Conservation (phyloP, 768 basidiomycete genomes). For the Lactarius akahatsu region DNA sequence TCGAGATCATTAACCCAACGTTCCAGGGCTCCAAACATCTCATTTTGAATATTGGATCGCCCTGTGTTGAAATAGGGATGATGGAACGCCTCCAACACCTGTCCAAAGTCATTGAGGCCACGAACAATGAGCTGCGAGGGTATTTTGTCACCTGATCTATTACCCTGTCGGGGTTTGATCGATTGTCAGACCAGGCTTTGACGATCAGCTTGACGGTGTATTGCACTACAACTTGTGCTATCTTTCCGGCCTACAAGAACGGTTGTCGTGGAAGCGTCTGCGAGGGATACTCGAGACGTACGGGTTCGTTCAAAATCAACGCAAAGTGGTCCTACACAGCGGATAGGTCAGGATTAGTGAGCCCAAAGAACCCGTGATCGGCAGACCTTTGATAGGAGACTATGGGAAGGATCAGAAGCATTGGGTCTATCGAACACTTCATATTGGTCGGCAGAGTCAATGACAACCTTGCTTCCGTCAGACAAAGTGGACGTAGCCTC, state of each 20-base stretch:
- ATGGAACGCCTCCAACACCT: conserved; percentile 65
- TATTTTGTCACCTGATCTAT: conserved; percentile 43
- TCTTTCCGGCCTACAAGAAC: conserved; percentile 52
- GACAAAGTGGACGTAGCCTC: conserved; percentile 56
- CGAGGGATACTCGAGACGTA: not conserved
- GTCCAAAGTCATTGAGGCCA: not conserved
- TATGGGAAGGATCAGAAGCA: conserved; percentile 74
- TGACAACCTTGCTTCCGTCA: conserved; percentile 66
- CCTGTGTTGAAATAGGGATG: conserved; percentile 65
- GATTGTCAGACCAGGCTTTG: conserved; percentile 51
- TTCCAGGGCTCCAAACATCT: conserved; percentile 58
- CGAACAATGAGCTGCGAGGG: not conserved
- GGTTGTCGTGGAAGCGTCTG: not conserved
- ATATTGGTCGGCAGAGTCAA: conserved; percentile 68
- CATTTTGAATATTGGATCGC: conserved; percentile 52
- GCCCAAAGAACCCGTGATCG: not conserved
- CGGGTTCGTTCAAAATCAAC: conserved; percentile 67
- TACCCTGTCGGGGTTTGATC: conserved; percentile 44
- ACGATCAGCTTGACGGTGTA: conserved; percentile 61
- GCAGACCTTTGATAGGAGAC: conserved; percentile 59
- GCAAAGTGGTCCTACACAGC: conserved; percentile 61
- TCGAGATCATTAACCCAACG: conserved; percentile 53
- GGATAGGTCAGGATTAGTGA: not conserved
- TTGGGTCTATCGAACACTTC: conserved; percentile 66
- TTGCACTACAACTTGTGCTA: conserved; percentile 65